Percentiles rank a stretch among this genome's conserved stretches.
These are phyloP conservation scores for Acacia concinna DNA, from an alignment of 331 rosid species.

Conservation along the genomic window DNA sequence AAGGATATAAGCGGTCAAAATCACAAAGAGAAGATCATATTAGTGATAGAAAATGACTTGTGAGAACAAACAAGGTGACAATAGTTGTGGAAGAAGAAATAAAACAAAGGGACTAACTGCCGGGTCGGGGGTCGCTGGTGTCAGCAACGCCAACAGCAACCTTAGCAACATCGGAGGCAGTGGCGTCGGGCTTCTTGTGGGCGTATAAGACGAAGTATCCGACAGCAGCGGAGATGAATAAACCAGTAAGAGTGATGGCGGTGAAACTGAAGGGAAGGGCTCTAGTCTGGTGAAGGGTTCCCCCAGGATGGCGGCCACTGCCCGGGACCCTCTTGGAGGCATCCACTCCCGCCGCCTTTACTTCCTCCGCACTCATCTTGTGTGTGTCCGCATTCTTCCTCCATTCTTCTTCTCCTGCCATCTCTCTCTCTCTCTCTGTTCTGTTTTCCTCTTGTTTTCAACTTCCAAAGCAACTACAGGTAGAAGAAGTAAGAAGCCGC, in stretches of 20 bases:
- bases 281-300: slow-evolving; percentile 65
- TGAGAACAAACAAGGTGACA: not conserved
- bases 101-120: slow-evolving; percentile 28
- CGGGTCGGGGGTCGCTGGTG: slow-evolving; percentile 59
- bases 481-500: not conserved
- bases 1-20: not conserved
- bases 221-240: slow-evolving; percentile 40
- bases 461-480: not conserved
- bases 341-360: slow-evolving; percentile 63
- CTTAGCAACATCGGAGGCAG: slow-evolving; percentile 64
- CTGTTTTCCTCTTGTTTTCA: not conserved
- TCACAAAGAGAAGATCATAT: not conserved
- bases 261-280: slow-evolving; percentile 54
- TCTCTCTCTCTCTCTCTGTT: not conserved
- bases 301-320: slow-evolving; percentile 38
- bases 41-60: not conserved
- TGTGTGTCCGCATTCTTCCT: slow-evolving; percentile 64
- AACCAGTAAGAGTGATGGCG: slow-evolving; percentile 48
- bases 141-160: slow-evolving; percentile 53
- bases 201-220: slow-evolving; percentile 57
- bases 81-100: not conserved
- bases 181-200: slow-evolving; percentile 70
- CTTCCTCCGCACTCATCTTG: slow-evolving; percentile 64
- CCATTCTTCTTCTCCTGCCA: slow-evolving; percentile 50
- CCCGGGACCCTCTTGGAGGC: slow-evolving; percentile 71